Base-by-base conservation (phyloP, 768 basidiomycete genomes). In the Rhizopogon vinicolor region DNA sequence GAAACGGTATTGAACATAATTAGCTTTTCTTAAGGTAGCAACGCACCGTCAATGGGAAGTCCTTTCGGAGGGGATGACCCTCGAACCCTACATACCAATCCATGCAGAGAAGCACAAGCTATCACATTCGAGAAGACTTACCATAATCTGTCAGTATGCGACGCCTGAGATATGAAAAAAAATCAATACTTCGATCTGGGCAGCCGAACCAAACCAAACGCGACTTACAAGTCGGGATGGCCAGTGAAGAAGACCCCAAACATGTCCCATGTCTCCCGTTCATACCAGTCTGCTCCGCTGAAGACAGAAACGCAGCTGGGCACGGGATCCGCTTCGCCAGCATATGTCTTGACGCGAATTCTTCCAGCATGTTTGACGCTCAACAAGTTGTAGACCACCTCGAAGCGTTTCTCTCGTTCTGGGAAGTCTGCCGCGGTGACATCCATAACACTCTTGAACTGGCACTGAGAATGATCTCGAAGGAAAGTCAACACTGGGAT, bases 91-190 rank as follows among this genome's bases (percentile, higher is more conserved):
- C 48, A 18, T 35, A 40, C 33, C 13, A 56, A 19, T 25, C 16
- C 51, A 57, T 48, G 44, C 10, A 37, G 35, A 40, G 39, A 19
- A 28, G 25, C 22, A 48, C 48, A 22, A 37, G 9, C 10, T n/a
- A 13, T 29, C 3, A 0, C 4, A 28, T 29, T 1, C 10, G 4
- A 35, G 41, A 39, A 18, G 56, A 67, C 72, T 37, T 71, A 85
- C 95, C 97, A 71, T 99, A 99, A 71, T 99, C 97, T 42, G 97
- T 99, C 64, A 99, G 78, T 71, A 99, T 94, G 52, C 97, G 91
- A 59, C 97, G 94, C 29, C 93, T 95, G 48, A 61, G 56, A 48
- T 33, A 16, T 25, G 25, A 25, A 33, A 37, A 33, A 37, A 48
- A 1, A 14, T 49, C 35, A 37, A 9, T 2, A 37, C 6, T 6